phyloP scores from a whole-genome alignment of 345 rosid genomes.

The Kernera saxatilis region DNA sequence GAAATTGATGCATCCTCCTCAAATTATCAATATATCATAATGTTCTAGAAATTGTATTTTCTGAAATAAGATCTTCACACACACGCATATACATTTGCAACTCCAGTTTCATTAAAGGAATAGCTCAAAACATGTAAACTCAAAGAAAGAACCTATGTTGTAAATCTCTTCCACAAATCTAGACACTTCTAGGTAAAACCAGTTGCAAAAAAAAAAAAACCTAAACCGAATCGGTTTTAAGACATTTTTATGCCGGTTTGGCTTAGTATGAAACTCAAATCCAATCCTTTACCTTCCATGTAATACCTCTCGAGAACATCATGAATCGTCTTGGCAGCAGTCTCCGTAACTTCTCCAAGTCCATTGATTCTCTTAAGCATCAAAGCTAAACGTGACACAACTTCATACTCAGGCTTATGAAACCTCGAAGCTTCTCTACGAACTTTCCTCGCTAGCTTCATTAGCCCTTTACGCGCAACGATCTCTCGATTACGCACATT shows the following conservation, averaged over 20 bases:
- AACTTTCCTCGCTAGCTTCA: constrained; percentile 4
- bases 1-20: no score
- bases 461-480: constrained; percentile 15
- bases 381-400: constrained; percentile 12
- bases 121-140: neutral
- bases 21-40: no score
- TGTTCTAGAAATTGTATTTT: no score
- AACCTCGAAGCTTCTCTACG: constrained; percentile 23
- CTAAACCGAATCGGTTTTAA: neutral
- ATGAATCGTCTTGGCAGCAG: neutral
- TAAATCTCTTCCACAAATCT: neutral
- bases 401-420: constrained; percentile 9
- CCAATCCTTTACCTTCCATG: neutral
- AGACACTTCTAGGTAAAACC: no score
- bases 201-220: neutral
- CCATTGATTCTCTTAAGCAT: constrained; percentile 2
- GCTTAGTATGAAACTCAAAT: neutral
- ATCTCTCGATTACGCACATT: neutral
- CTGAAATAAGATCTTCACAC: no score
- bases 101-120: no score
- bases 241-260: neutral
- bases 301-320: constrained; percentile 18
- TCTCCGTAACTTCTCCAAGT: neutral
- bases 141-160: neutral
- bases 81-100: no score